Evolutionary conservation across 345 rosid genomes (phyloP), one percentile per base, ranked within the genome.

Genomic region (Odontarrhena argentea): DNA sequence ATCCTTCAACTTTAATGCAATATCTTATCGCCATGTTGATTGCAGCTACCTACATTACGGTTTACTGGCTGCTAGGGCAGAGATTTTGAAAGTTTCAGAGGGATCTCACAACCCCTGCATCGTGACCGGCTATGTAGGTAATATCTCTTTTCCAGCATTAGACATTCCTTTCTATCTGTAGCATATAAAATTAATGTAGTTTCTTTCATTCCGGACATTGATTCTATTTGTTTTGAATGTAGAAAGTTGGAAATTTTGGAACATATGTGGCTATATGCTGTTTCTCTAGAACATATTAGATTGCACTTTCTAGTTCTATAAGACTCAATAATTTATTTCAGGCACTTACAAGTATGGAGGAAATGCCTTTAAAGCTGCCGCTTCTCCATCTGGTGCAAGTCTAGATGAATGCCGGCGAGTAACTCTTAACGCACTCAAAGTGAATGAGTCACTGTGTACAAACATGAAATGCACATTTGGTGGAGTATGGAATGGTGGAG

Each of bases 401-500:
- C 26, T 87, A 74, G 93, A 82, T 40, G 91, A 69, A 65, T 94
- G 99, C 71, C 71, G 84, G 77, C 83, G 89, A 68, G 77, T 84
- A 47, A 82, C 87, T 67, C 55, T 79, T 32, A 83, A 85, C 74
- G 95, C 97, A 62, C 99, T 94, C 51, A 88, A 86, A 85, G 82
- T 84, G 55, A 94, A 94, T 49, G 89, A 85, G 41, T 68, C 89
- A 51, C 41, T 96, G 38, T 94, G 99, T 61, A 86, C 84, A n/a
- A 85, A 88, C 73, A 85, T 87, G 93, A 82, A 87, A 77, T 94
- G 99, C 77, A 82, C 97, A 55, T 94, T 94, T 44, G 97, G 97
- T 42, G 99, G 99, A 37, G 68, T 94, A 30, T 94, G 99, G 99
- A 94, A 91, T 49, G 99, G 99, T 37, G 99, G 99, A 59, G 96